These are phyloP conservation scores for Amylocarpus encephaloides DNA, from an alignment of 2,329 filamentous ascomycete genomes.

Conservation along the genomic window DNA sequence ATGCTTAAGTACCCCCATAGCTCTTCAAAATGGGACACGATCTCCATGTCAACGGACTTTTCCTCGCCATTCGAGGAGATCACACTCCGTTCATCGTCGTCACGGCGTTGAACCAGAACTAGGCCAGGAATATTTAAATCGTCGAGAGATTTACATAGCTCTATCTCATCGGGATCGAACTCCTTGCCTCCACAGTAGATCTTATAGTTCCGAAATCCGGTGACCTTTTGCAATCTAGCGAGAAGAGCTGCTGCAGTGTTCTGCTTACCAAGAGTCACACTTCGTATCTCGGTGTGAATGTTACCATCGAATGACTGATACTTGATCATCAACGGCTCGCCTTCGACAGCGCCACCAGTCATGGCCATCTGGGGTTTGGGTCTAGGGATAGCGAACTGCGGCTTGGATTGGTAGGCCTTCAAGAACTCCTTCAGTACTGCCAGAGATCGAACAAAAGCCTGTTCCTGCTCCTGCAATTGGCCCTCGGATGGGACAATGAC, in stretches of 20 bases:
- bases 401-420: slow-evolving; percentile 54
- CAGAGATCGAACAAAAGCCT: slow-evolving; percentile 62
- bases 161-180: slow-evolving; percentile 54
- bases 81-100: slow-evolving; percentile 39
- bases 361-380: slow-evolving; percentile 47
- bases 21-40: slow-evolving; percentile 75
- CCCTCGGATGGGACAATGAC: slow-evolving; percentile 42
- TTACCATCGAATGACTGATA: slow-evolving; percentile 68
- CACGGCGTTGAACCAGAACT: slow-evolving; percentile 58
- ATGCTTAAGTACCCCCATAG: slow-evolving; percentile 76
- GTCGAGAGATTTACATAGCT: slow-evolving; percentile 55
- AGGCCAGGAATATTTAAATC: slow-evolving; percentile 64
- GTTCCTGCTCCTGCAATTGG: slow-evolving; percentile 48
- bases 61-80: slow-evolving; percentile 44
- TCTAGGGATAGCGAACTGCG: slow-evolving; percentile 54
- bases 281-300: slow-evolving; percentile 52
- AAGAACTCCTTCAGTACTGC: slow-evolving; percentile 63
- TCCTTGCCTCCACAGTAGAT: slow-evolving; percentile 63
- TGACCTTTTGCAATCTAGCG: slow-evolving; percentile 58
- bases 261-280: slow-evolving; percentile 58
- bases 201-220: slow-evolving; percentile 70
- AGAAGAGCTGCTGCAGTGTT: slow-evolving; percentile 68
- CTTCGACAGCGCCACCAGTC: slow-evolving; percentile 47
- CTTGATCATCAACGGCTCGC: slow-evolving; percentile 59
- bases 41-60: slow-evolving; percentile 66